Evolutionary conservation across 352 stramenopile species (phyloP), one percentile per base, ranked within the genome.

Genomic region (Aphanomyces euteiches): DNA sequence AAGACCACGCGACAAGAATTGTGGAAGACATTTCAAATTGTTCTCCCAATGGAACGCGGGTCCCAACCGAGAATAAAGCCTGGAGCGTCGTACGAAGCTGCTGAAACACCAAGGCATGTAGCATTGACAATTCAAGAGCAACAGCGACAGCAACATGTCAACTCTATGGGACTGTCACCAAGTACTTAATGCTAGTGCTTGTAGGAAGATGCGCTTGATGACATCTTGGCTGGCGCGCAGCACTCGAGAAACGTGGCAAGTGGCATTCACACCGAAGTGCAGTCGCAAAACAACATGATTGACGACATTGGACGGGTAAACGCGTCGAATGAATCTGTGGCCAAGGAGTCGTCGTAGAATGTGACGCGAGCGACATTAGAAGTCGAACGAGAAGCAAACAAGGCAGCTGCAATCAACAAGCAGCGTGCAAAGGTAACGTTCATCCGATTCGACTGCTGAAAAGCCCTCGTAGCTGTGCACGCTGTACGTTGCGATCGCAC

Each of bases 211-310:
- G 78, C 87, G 72, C 70, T 90, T 28, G 80, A 89, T 72, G 78
- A 78, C n/a, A 76, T 90, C 36, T 77, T 87, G 43, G 74, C 69
- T 6, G 81, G 83, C 36, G 81, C 80, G 38, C 73, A 75, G 66
- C 73, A 78, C 34, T 77, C 89, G 21, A 84, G 86, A 71, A 63
- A 78, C 45, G 75, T 77, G n/a, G 83, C 80, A n/a, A 45, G 82
- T 21, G 79, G 80, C 21, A 78, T 78, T n/a, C 85, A 90, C 43
- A 74, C 87, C 21, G 83, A 90, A 65, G 80, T 90, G 8, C 36
- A 79, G 39, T 67, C 72, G 48, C 83, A 90, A 72, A 88, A 88
- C 56, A 72, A 71, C 3, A 82, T 90, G 74, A 77, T 90, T 59
- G 80, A 89, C 54, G 53, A 87, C 28, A 75, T 89, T 36, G 74